Conservation (phyloP, 257 asterid genomes). For the Solanum piurae region DNA sequence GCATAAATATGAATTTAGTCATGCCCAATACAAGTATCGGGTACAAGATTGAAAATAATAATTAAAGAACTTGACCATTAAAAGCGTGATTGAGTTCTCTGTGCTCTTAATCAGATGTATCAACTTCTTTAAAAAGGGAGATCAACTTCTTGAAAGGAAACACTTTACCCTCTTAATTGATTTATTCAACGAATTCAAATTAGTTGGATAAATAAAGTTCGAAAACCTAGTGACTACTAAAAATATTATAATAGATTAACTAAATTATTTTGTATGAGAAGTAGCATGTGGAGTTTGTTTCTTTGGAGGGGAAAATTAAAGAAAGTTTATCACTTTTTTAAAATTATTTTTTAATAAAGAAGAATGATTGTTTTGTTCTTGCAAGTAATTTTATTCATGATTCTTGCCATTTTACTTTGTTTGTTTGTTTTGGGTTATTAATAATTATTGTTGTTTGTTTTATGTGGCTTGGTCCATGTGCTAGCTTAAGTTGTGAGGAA, state of each 20-base stretch:
- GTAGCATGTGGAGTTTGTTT: not conserved
- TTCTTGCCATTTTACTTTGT: not conserved
- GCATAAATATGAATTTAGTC: not conserved
- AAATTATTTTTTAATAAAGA: not conserved
- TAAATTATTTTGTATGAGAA: not conserved
- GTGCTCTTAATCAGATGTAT: not conserved
- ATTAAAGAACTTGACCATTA: not conserved
- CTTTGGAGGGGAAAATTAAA: not conserved
- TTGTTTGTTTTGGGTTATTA: not conserved
- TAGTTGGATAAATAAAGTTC: not conserved
- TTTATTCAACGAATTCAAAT: not conserved
- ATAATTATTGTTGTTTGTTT: not conserved
- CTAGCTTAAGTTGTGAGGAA: not conserved
- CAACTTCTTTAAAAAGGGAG: not conserved
- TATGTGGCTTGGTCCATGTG: not conserved
- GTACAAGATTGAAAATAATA: no score
- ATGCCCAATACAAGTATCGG: no score
- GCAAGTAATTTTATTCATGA: not conserved
- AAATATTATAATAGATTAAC: not conserved
- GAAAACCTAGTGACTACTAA: not conserved
- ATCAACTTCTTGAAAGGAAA: not conserved
- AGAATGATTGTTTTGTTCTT: not conserved
- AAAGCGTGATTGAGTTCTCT: not conserved
- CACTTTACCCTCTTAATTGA: not conserved
- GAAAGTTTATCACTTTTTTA: not conserved